Percentiles rank a stretch among this genome's conserved stretches.
Evolutionary conservation across 495 filamentous ascomycete species (phyloP).

Genomic region (Pseudevernia furfuracea): DNA sequence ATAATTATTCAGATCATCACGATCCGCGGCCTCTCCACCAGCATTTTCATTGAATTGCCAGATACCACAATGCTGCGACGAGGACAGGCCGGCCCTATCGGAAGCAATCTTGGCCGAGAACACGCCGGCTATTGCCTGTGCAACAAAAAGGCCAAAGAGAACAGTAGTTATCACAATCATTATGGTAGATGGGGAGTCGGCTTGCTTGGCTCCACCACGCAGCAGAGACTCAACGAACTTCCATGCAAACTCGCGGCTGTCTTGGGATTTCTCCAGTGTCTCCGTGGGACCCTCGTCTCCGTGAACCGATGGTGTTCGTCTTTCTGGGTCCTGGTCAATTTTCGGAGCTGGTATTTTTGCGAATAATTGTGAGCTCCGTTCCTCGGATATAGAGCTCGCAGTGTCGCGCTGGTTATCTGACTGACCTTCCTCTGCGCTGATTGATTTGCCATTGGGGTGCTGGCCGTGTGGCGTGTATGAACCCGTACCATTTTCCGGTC

Average conservation of each 20-base stretch:
- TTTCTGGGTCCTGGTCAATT: not conserved
- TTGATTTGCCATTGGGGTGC: not conserved
- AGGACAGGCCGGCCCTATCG: conserved; percentile 15
- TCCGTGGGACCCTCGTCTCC: not conserved
- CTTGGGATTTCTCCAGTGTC: not conserved
- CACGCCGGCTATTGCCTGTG: conserved; percentile 2
- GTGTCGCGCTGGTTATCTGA: not conserved
- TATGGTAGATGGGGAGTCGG: not conserved
- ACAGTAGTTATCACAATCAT: not conserved
- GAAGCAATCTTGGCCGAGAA: conserved; percentile 21
- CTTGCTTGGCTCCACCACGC: not conserved
- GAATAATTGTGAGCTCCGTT: not conserved
- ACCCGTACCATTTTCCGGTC: not conserved
- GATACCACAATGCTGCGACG: conserved; percentile 23
- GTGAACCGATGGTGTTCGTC: not conserved
- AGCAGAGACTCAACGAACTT: not conserved
- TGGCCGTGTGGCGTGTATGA: not conserved
- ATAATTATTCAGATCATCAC: conserved; percentile 20
- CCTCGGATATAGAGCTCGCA: not conserved
- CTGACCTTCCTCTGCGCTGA: not conserved
- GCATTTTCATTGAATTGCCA: conserved; percentile 21
- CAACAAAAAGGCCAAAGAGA: conserved; percentile 15
- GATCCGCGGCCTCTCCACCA: conserved; percentile 21
- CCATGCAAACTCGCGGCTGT: conserved; percentile 4
- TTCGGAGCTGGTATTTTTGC: not conserved